These are phyloP conservation scores for Lactarius pseudohatsudake DNA, from an alignment of 768 basidiomycete genomes.

Conservation along the genomic window DNA sequence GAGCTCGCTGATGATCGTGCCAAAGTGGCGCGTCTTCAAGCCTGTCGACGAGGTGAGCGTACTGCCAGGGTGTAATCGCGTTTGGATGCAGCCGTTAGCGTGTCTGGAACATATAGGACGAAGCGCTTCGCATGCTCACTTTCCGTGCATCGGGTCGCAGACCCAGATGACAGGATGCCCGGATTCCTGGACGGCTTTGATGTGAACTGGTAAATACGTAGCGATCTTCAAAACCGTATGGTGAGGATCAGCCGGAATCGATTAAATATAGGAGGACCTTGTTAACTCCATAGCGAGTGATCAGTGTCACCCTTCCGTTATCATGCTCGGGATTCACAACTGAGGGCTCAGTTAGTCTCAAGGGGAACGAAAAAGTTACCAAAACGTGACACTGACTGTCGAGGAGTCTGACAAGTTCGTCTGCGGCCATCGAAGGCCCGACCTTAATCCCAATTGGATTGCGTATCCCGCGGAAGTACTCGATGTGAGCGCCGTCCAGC, in stretches of 20 bases:
- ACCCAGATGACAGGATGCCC: conserved; percentile 91
- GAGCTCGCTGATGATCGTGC: conserved; percentile 85
- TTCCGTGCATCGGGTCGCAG: conserved; percentile 99
- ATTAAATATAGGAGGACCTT: conserved; percentile 51
- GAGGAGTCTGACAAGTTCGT: conserved; percentile 74
- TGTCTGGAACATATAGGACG: neutral
- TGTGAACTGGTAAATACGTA: conserved; percentile 72
- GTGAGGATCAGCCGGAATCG: neutral
- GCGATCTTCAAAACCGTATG: conserved; percentile 53
- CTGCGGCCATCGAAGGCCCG: conserved; percentile 79
- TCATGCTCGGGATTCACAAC: conserved; percentile 89
- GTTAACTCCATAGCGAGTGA: conserved; percentile 88
- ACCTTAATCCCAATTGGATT: conserved; percentile 97
- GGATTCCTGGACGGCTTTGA: conserved; percentile 73
- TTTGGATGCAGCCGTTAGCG: neutral
- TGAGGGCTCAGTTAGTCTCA: conserved; percentile 35
- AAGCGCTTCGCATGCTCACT: conserved; percentile 54
- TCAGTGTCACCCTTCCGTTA: conserved; percentile 80
- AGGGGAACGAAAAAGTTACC: neutral
- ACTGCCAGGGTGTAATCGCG: conserved; percentile 41
- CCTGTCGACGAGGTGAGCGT: conserved; percentile 79
- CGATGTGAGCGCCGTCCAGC: conserved; percentile 89
- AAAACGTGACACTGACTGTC: conserved; percentile 54
- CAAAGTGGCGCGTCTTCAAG: conserved; percentile 89
- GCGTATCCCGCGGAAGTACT: conserved; percentile 89